Evolutionary conservation across 352 stramenopile genomes (phyloP), one percentile per base, ranked within the genome.

Genomic region (Phytophthora podocarpi): DNA sequence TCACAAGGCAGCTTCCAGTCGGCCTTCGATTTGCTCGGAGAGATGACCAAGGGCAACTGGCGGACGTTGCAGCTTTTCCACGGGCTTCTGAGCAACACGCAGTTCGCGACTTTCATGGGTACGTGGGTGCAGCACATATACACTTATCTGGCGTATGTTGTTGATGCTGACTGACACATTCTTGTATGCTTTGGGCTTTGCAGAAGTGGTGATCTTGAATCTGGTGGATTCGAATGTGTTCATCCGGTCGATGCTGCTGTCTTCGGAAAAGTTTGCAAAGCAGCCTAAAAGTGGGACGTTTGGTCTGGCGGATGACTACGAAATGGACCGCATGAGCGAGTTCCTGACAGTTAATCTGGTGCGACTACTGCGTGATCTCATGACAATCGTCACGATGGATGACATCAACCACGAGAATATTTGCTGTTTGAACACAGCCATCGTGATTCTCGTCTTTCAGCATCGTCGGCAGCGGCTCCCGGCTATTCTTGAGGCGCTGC

Each of bases 401-500:
- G 96, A 98, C 46, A 91, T 98, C 60, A 98, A 98, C 63, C 95
- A 99, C 69, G 96, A 98, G 70, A 99, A 98, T 67, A 98, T 99
- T 74, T 98, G 96, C 80, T 98, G 95, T 53, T 69, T 99, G 27
- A 99, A 99, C 79, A 98, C 96, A 36, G 93, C 93, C 9, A 89
- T 99, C 30, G 86, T 98, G 24, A 95, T 99, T 56, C 69, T 98
- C 16, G 90, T 99, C 5, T 98, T 98, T 64, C 90, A 97, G 49
- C 75, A 97, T 58, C 91, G 91, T n/a, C 82, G 91, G n/a, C 53
- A 82, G 11, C 74, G 93, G 18, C 77, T 98, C 4, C 66, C 85
- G 6, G 55, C 56, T 8, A 80, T 98, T 34, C 57, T 95, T 1
- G 64, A 85, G 23, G 80, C 80, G 1, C 51, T 93, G 13, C 80